These are phyloP conservation scores for Suillus paluster DNA, from an alignment of 768 basidiomycete genomes.

Conservation along the genomic window DNA sequence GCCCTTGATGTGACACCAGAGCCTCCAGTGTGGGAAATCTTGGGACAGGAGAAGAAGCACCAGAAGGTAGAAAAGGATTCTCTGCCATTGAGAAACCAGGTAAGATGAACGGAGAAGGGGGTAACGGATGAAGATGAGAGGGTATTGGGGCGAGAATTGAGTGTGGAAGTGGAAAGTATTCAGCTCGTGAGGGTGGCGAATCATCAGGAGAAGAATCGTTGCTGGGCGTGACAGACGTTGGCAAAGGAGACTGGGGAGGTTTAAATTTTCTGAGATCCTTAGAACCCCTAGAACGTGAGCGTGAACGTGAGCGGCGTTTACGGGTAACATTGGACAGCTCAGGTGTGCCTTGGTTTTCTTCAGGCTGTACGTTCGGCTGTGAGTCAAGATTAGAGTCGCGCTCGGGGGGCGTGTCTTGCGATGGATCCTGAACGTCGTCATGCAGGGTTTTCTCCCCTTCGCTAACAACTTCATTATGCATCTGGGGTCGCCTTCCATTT, in stretches of 20 bases:
- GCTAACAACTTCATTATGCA: slow-evolving; percentile 83
- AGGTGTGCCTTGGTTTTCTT: slow-evolving; percentile 40
- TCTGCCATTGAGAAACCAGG: slow-evolving; percentile 59
- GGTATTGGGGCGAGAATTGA: slow-evolving; percentile 56
- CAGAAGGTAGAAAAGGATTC: slow-evolving; percentile 63
- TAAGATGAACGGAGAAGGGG: slow-evolving; percentile 44
- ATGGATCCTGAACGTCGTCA: slow-evolving; percentile 40
- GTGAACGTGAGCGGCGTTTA: slow-evolving; percentile 76
- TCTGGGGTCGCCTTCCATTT: slow-evolving; percentile 85
- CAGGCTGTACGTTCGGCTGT: slow-evolving; percentile 30
- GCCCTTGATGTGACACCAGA: slow-evolving; percentile 59
- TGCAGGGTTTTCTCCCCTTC: slow-evolving; percentile 70
- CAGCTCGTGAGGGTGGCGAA: slow-evolving; percentile 36
- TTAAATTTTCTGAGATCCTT: slow-evolving; percentile 70
- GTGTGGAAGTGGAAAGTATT: slow-evolving; percentile 30
- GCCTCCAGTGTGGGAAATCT: slow-evolving; percentile 78
- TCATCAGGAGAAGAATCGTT: slow-evolving; percentile 78
- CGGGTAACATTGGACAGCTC: slow-evolving; percentile 46
- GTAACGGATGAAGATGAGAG: slow-evolving; percentile 53
- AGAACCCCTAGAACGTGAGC: slow-evolving; percentile 62
- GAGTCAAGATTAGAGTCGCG: slow-evolving; percentile 25
- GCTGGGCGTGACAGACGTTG: slow-evolving; percentile 49
- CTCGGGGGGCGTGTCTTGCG: slow-evolving; percentile 12
- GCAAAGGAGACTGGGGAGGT: slow-evolving; percentile 50
- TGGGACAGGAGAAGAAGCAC: slow-evolving; percentile 68